phyloP scores from a whole-genome alignment of 139 green algal species.

The Eudorina sp. region DNA sequence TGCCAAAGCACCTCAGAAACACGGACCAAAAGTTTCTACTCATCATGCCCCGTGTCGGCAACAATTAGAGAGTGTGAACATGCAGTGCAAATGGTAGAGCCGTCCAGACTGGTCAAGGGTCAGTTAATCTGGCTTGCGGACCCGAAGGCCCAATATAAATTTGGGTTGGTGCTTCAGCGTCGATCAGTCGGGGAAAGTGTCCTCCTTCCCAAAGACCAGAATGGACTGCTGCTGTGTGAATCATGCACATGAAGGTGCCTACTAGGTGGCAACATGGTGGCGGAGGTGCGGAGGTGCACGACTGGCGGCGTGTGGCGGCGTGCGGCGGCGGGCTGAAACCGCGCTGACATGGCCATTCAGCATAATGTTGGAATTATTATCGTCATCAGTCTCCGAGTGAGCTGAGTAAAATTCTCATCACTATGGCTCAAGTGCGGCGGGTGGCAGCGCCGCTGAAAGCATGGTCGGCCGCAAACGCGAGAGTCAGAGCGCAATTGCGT shows the following conservation, averaged over 20 bases:
- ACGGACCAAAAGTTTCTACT: conserved; percentile 82
- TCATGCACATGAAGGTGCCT: too few relatives aligned
- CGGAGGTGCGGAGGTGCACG: background rate
- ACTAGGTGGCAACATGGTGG: too few relatives aligned
- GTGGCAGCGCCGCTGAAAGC: background rate
- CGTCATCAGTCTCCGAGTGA: conserved; percentile 70
- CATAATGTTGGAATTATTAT: conserved; percentile 54
- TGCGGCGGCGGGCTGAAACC: background rate
- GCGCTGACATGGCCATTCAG: conserved; percentile 2
- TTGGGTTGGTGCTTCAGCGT: conserved; percentile 59
- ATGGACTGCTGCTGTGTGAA: background rate
- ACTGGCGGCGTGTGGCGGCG: background rate
- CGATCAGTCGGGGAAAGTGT: conserved; percentile 71
- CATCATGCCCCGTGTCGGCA: conserved; percentile 55
- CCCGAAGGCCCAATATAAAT: conserved; percentile 59
- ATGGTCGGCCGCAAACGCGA: background rate
- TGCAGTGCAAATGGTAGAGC: background rate
- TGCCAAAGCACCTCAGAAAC: conserved; percentile 78
- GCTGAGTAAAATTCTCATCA: conserved; percentile 72
- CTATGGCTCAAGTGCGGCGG: conserved; percentile 7
- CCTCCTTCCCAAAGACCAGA: conserved; percentile 55
- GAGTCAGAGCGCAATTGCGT: conserved; percentile 64
- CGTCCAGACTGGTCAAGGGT: conserved; percentile 50
- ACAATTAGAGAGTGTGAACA: background rate
- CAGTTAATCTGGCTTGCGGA: conserved; percentile 67